Evolutionary conservation across 2,329 filamentous ascomycete species (phyloP), one percentile per base, ranked within the genome.

Genomic region (Samsoniella hepiali): DNA sequence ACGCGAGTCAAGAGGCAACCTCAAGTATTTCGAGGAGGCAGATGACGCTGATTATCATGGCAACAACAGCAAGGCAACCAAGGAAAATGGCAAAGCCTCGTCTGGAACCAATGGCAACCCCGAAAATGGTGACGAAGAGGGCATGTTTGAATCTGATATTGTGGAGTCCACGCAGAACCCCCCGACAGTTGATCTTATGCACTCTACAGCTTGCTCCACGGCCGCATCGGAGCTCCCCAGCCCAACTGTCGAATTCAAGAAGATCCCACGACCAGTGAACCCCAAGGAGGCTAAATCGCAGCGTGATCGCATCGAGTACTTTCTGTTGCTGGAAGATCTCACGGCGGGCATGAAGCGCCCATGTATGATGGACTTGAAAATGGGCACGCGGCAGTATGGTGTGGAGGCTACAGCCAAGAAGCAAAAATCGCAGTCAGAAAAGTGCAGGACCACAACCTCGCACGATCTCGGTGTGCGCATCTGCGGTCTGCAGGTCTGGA

Each of bases 331-430:
- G 10, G 95, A 99, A 76, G 95, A 99, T 73, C 83, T 99, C 55
- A 99, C 95, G 1, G 91, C 94, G 2, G 94, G 94, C 40, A 98
- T 99, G 95, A 93, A 92, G 73, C 88, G 91, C 58, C 95, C 95
- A 5, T 98, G 95, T 76, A 96, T 99, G 65, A 90, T 99, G 75
- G 95, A 99, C 73, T 81, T 99, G 66, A 99, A 99, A 74, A 99
- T 99, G 95, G 95, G 95, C 27, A 99, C 95, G 8, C 88, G 95
- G 2, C 95, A 99, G 73, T 98, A 97, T 73, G 95, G 95, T 8
- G 87, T 98, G 13, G 93, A 98, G 69, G 95, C 95, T 2, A 88
- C 85, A 60, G 88, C 92, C 50, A 96, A 96, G 80, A 99, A 99
- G 76, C 91, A 93, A 71, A 88, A 89, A 65, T 98, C 95, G 0